Evolutionary conservation across 208 protist species (phyloP), one percentile per base, ranked within the genome.

Genomic region (Leishmania major): DNA sequence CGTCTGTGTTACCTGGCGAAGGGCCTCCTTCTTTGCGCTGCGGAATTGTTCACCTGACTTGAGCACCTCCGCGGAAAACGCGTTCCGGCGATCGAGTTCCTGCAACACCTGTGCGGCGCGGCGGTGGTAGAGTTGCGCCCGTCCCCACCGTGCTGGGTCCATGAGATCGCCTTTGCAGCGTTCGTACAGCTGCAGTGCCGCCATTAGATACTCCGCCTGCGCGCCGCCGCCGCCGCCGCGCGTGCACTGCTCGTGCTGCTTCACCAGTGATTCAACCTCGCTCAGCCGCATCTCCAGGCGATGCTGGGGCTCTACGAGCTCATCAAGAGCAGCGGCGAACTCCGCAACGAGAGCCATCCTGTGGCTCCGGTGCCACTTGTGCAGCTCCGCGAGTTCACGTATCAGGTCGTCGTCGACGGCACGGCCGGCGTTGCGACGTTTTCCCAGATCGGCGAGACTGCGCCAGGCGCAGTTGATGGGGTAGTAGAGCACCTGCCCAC

Each of bases 401-500:
- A 15, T 49, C 25, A 77, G 55, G 28, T 47, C 74, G 7, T 59
- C 47, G 17, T 75, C 47, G 47, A 59, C 40, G 47, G 47, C 31
- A 47, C 35, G 47, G 47, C 35, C 28, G 13, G 47, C 47, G 71
- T n/a, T 11, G 19, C 71, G 47, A 43, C 71, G 15, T 13, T 40
- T 51, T 35, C 43, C n/a, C 71, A 83, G 59, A 37, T 62, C 74
- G 7, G 43, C 43, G 69, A 97, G 73, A 69, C 92, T 90, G 45
- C 94, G 85, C 69, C 51, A 70, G 60, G 83, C 90, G 66, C 96
- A 94, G 74, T 90, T 77, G 70, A 90, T 87, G 15, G 96, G 91
- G 84, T 91, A 97, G 85, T 90, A 98, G 1, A 98, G 83, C 1
- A 87, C 83, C 85, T 98, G 94, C 59, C 91, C 91, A 72, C 94